Evolutionary conservation across 345 rosid genomes (phyloP).

Genomic region (Capsella bursapastoris): DNA sequence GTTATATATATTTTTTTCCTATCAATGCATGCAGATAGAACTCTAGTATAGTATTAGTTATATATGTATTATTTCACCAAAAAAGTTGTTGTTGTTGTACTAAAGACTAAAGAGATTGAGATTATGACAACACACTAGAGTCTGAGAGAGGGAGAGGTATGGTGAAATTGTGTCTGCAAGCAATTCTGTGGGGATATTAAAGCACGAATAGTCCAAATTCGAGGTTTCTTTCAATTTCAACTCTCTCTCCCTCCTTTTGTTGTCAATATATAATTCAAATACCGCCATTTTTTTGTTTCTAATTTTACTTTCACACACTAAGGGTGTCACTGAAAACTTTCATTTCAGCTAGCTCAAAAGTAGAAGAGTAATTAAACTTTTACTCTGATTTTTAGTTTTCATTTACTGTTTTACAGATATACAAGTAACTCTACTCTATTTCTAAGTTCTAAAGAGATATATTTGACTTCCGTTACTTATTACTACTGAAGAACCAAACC

Average conservation of each 20-base stretch:
- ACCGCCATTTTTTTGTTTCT: neutral
- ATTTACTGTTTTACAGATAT: too few relatives aligned
- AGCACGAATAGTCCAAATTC: constrained; percentile 37
- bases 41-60: neutral
- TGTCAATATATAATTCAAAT: constrained; percentile 26
- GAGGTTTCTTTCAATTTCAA: constrained; percentile 41
- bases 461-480: too few relatives aligned
- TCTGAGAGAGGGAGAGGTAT: constrained; percentile 30
- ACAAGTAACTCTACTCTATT: too few relatives aligned
- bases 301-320: constrained; percentile 3
- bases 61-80: neutral
- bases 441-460: too few relatives aligned
- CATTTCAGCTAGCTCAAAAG: too few relatives aligned
- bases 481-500: too few relatives aligned
- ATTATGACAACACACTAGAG: constrained; percentile 23
- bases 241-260: constrained; percentile 14
- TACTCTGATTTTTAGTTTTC: too few relatives aligned
- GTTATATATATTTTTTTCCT: neutral
- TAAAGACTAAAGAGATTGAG: constrained; percentile 3
- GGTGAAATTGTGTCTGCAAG: constrained; percentile 44
- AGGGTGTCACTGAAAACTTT: too few relatives aligned
- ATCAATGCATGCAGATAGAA: constrained; percentile 19
- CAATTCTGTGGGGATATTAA: constrained; percentile 30
- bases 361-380: too few relatives aligned
- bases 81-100: neutral